These are phyloP conservation scores for Suaeda aralocaspica DNA, from an alignment of 148 eudicot genomes.

Conservation along the genomic window DNA sequence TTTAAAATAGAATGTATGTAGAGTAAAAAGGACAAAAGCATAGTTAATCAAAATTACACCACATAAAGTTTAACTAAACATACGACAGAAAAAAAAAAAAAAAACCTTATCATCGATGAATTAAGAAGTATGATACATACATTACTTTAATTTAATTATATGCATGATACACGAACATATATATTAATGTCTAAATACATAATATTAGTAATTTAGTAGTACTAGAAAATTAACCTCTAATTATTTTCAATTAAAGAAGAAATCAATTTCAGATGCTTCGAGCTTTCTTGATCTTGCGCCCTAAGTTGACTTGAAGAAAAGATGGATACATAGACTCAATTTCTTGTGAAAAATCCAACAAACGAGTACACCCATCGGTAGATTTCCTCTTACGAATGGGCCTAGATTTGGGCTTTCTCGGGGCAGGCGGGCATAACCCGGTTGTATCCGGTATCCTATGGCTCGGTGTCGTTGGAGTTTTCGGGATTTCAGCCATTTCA, in stretches of 20 bases:
- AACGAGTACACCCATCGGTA: background rate
- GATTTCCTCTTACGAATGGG: constrained; percentile 25
- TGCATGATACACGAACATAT: too few relatives aligned
- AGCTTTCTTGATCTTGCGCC: constrained; percentile 31
- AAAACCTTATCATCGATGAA: too few relatives aligned
- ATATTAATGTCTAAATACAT: too few relatives aligned
- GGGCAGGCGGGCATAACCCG: constrained; percentile 49
- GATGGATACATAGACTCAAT: constrained; percentile 24
- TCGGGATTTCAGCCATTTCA: constrained; percentile 32
- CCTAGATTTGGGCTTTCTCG: constrained; percentile 23
- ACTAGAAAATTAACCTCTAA: too few relatives aligned
- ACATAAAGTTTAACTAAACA: too few relatives aligned
- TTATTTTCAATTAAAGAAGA: background rate
- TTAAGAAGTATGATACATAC: too few relatives aligned
- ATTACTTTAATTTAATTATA: too few relatives aligned
- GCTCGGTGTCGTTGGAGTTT: constrained; percentile 43
- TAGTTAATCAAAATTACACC: too few relatives aligned
- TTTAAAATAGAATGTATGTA: too few relatives aligned
- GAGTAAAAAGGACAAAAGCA: too few relatives aligned
- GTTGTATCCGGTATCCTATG: constrained; percentile 40
- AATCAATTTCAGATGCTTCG: constrained; percentile 8
- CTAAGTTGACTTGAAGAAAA: background rate
- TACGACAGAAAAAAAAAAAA: too few relatives aligned
- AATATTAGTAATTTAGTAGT: too few relatives aligned
- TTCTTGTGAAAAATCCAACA: constrained; percentile 24